phyloP scores from a whole-genome alignment of 2,329 filamentous ascomycete species.

The Aureobasidium musti region DNA sequence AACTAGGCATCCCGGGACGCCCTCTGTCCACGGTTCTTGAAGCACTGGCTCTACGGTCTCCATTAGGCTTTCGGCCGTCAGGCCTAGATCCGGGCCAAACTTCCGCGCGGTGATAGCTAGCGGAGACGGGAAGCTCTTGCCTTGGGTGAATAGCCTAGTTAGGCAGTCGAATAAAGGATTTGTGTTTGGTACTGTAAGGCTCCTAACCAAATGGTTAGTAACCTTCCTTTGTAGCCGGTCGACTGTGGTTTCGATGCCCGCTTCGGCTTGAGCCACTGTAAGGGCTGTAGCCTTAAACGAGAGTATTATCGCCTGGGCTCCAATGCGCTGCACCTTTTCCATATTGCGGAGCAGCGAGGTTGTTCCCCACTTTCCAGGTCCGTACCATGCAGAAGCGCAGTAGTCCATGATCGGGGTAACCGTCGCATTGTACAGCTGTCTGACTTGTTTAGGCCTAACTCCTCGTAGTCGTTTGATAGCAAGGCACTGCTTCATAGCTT shows the following conservation, averaged over 20 bases:
- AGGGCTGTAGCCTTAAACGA: constrained; percentile 3
- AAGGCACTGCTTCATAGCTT: not conserved
- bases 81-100: not conserved
- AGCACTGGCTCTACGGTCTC: constrained; percentile 3
- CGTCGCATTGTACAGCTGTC: not conserved
- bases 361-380: not conserved
- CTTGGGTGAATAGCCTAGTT: not conserved
- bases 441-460: not conserved
- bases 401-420: not conserved
- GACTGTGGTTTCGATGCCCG: not conserved
- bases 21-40: constrained; percentile 2
- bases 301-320: constrained; percentile 1
- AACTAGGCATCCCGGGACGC: not conserved
- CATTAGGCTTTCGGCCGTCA: constrained; percentile 6
- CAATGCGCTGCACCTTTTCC: constrained; percentile 10
- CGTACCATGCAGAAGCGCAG: not conserved
- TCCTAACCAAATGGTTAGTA: not conserved
- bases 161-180: not conserved
- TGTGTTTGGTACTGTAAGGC: not conserved
- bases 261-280: not conserved
- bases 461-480: not conserved
- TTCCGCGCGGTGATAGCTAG: not conserved
- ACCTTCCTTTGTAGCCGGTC: not conserved
- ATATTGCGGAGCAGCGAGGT: not conserved
- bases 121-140: not conserved